Percentiles rank a stretch among this genome's conserved stretches.
Conservation (phyloP, 805 yeast species). For the Yarrowia sp. region DNA sequence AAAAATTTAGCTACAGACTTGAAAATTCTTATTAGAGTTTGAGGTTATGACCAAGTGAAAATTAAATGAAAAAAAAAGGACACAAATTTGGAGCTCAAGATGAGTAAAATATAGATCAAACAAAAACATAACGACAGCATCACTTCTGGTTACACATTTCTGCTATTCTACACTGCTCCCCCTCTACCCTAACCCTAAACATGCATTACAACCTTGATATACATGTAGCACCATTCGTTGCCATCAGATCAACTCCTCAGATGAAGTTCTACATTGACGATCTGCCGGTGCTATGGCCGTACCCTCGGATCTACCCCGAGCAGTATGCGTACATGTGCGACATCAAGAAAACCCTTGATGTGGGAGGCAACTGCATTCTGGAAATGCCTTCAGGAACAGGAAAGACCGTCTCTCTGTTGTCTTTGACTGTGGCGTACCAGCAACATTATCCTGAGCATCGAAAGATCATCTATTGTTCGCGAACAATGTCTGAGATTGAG, state of each 20-base stretch:
- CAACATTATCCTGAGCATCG: constrained; percentile 91
- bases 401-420: constrained; percentile 88
- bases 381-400: constrained; percentile 99
- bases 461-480: constrained; percentile 95
- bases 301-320: constrained; percentile 96
- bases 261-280: constrained; percentile 89
- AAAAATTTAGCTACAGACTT: constrained; percentile 29
- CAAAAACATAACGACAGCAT: too few species aligned
- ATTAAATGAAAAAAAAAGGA: too few species aligned
- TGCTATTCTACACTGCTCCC: too few species aligned
- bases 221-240: constrained; percentile 10
- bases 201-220: constrained; percentile 31
- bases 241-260: constrained; percentile 49
- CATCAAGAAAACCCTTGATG: constrained; percentile 90
- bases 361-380: constrained; percentile 92
- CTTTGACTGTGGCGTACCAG: constrained; percentile 94
- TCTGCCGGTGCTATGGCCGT: constrained; percentile 93
- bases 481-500: constrained; percentile 99
- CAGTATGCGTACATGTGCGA: constrained; percentile 98
- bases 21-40: constrained; percentile 31
- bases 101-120: too few species aligned
- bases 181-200: constrained; percentile 8
- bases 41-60: constrained; percentile 8
- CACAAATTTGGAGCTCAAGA: too few species aligned
- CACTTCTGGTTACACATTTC: too few species aligned